These are phyloP conservation scores for Pythium periplocum DNA, from an alignment of 352 stramenopile genomes.

Conservation along the genomic window DNA sequence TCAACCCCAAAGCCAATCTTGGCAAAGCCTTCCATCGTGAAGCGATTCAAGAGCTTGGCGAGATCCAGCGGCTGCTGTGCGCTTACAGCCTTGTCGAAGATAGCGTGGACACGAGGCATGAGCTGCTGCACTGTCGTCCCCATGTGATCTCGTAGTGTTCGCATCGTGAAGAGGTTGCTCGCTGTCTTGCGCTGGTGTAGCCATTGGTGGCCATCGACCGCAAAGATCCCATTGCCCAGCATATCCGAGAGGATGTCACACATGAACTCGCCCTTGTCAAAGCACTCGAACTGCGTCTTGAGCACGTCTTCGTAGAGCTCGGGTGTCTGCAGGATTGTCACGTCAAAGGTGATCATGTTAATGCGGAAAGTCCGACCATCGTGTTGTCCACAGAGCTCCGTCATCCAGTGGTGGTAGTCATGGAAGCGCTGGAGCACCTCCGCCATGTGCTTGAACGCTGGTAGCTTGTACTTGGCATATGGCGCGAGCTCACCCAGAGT, in stretches of 20 bases:
- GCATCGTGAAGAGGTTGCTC: slow-evolving; percentile 20
- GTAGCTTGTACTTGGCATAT: neutral
- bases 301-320: slow-evolving; percentile 23
- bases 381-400: slow-evolving; percentile 6
- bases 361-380: slow-evolving; percentile 11
- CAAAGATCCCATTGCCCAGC: slow-evolving; percentile 21
- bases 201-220: slow-evolving; percentile 15
- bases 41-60: slow-evolving; percentile 15
- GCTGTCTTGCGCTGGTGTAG: slow-evolving; percentile 22
- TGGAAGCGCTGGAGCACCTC: slow-evolving; percentile 2
- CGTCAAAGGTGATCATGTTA: slow-evolving; percentile 3
- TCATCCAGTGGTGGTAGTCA: slow-evolving; percentile 13
- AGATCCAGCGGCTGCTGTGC: slow-evolving; percentile 13
- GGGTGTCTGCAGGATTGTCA: slow-evolving; percentile 13
- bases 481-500: neutral
- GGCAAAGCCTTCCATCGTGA: slow-evolving; percentile 24
- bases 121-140: slow-evolving; percentile 11
- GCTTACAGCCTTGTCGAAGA: slow-evolving; percentile 4
- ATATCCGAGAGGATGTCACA: slow-evolving; percentile 11
- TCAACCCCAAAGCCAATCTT: slow-evolving; percentile 24
- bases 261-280: slow-evolving; percentile 15
- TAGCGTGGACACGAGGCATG: slow-evolving; percentile 8
- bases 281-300: slow-evolving; percentile 22
- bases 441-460: slow-evolving; percentile 14
- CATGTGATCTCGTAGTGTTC: slow-evolving; percentile 18